phyloP scores from a whole-genome alignment of 495 filamentous ascomycete genomes.

The Aspergillus olivimuriae region DNA sequence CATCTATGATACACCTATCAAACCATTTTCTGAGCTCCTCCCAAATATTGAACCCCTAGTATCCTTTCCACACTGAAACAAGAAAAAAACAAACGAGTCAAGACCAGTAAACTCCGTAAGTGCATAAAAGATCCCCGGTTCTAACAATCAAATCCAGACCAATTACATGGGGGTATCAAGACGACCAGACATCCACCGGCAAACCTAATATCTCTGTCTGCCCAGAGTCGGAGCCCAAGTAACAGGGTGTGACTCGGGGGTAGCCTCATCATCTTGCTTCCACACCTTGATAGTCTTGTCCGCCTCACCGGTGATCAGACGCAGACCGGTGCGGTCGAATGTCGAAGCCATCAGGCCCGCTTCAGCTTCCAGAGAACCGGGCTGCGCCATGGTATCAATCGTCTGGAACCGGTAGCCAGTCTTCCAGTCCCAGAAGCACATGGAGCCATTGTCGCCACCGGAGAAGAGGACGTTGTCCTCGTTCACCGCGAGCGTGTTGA shows the following conservation, averaged over 20 bases:
- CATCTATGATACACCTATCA: too few species aligned
- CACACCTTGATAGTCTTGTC: constrained; percentile 99
- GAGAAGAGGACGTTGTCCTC: constrained; percentile 94
- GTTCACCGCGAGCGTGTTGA: constrained; percentile 91
- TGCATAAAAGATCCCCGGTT: constrained; percentile 3
- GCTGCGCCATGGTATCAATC: constrained; percentile 85
- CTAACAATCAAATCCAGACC: constrained; percentile 10
- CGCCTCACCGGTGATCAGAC: constrained; percentile 88
- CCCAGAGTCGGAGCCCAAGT: constrained; percentile 88
- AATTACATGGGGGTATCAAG: constrained; percentile 13
- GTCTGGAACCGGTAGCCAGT: constrained; percentile 85
- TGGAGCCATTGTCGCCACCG: constrained; percentile 91
- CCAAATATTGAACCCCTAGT: too few species aligned
- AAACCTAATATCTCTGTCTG: constrained; percentile 54
- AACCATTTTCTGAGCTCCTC: too few species aligned
- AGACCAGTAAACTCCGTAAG: constrained; percentile 9
- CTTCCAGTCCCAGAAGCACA: constrained; percentile 99
- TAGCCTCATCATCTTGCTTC: constrained; percentile 86
- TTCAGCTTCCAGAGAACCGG: constrained; percentile 90
- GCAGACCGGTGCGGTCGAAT: constrained; percentile 81
- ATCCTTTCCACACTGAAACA: too few species aligned
- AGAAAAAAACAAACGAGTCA: constrained; percentile 1
- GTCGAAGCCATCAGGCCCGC: constrained; percentile 87
- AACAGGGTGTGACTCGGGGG: constrained; percentile 83
- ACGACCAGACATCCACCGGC: constrained; percentile 5